Evolutionary conservation across 768 basidiomycete genomes (phyloP), one percentile per base, ranked within the genome.

Genomic region (Mycena polygramma): DNA sequence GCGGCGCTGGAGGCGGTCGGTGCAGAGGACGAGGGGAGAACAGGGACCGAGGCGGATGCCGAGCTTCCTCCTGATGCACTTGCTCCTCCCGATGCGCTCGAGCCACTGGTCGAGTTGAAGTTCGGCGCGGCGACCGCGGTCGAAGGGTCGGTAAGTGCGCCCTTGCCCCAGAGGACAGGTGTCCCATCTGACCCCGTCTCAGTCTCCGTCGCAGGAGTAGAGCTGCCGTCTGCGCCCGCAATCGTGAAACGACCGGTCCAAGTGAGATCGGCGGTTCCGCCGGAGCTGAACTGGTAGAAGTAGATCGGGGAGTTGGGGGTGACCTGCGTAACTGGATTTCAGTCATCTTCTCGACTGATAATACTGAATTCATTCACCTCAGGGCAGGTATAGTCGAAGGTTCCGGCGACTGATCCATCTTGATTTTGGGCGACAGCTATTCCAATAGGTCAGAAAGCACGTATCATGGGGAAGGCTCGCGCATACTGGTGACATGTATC

Each of bases 191-290:
- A 83, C n/a, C 36, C 37, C 48, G 81, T 77, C 8, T 94, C 90
- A 0, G 79, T 87, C 14, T 92, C 83, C 20, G 86, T 64, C 0
- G 93, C 84, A 6, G 88, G 74, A 4, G 83, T 83, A 60, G 85
- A 81, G 10, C 79, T 71, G 15, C 88, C 89, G 30, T 78, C 73
- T 5, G 85, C 53, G 41, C 84, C 86, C 4, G 91, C 88, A 75
- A 95, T 93, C 43, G 91, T 82, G 84, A 94, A 95, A 26, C 94
- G 91, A 19, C 88, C 89, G 2, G 93, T 92, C 94, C 94, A 95
- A 43, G 81, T 78, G 76, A 82, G 84, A 57, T 75, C 76, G 46
- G 79, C 1, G 0, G 87, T 76, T 8, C 70, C 75, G 0, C 86
- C 80, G 1, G 88, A 79, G 19, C 87, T 83, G 83, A 92, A 94